Conservation (phyloP, 116 monocot species). For the Phalaenopsis hybrid region DNA sequence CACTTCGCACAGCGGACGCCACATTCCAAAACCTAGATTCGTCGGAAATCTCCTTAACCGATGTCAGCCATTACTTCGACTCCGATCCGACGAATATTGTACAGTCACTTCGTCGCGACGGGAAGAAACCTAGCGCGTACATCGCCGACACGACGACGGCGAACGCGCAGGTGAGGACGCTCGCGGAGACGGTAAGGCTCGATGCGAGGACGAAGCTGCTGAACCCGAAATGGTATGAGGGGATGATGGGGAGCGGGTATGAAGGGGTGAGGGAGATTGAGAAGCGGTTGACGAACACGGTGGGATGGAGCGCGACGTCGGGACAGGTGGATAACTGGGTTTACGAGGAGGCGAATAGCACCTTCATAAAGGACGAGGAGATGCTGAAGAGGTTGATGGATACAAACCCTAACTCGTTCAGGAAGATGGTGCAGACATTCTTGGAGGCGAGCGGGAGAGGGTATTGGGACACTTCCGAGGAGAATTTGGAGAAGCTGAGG, state of each 20-base stretch:
- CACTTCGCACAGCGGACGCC: slow-evolving; percentile 86
- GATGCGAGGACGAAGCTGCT: slow-evolving; percentile 95
- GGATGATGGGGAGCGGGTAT: slow-evolving; percentile 88
- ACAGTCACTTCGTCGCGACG: slow-evolving; percentile 69
- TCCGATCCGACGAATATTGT: slow-evolving; percentile 95
- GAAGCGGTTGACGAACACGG: slow-evolving; percentile 93
- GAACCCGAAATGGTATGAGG: slow-evolving; percentile 99
- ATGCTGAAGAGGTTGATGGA: slow-evolving; percentile 84
- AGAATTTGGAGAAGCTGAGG: slow-evolving; percentile 70
- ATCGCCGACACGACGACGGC: slow-evolving; percentile 96
- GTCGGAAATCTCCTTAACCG: slow-evolving; percentile 91
- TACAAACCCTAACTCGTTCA: slow-evolving; percentile 89
- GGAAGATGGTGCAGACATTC: slow-evolving; percentile 98
- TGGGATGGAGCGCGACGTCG: slow-evolving; percentile 97
- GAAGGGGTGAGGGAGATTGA: slow-evolving; percentile 98
- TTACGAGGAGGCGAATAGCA: slow-evolving; percentile 93
- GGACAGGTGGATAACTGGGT: slow-evolving; percentile 99
- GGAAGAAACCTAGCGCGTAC: slow-evolving; percentile 73
- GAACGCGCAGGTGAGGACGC: slow-evolving; percentile 87
- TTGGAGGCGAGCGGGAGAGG: slow-evolving; percentile 90
- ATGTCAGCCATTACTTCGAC: slow-evolving; percentile 99
- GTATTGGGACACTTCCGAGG: slow-evolving; percentile 97
- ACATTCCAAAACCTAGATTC: slow-evolving; percentile 99
- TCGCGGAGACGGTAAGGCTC: slow-evolving; percentile 87
- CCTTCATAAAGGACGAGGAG: slow-evolving; percentile 86